Base-by-base conservation (phyloP, 176 grass and related monocot genomes). In the Puya raimondii region DNA sequence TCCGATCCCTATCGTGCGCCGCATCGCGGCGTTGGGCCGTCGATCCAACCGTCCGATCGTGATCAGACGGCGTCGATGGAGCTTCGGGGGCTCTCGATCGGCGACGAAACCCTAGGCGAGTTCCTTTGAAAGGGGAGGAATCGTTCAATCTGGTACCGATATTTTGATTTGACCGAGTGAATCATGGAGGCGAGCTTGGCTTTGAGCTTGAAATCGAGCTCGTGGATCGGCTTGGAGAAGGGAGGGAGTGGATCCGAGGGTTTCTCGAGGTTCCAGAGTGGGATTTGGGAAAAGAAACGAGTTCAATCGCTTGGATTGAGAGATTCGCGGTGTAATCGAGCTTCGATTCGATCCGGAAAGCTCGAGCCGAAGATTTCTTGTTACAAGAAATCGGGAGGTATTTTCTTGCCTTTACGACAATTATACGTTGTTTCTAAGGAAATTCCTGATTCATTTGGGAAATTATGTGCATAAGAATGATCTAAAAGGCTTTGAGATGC, bases 101-200 rank as follows among this genome's bases (percentile, higher is more conserved):
- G 21, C 21, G 13, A 17, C 65, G 16, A 63, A 53, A 20, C 7
- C 67, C 72, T 33, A 11, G 47, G 63, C 1, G 20, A 8, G 48
- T 53, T 53, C 71, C 52, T 9, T 47, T 49, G 18, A 49, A 70
- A 29, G 33, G 29, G 49, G 25, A 65, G 80, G 76, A 77, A 47
- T 59, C 69, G 17, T 11, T 50, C 3, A 1, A 48, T 49, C 68
- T 50, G 47, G 5, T 4, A 51, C 53, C 42, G n/a, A 11, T 61
- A 54, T 50, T 52, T 76, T 8, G 51, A 22, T 53, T 69, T 3
- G 73, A 58, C 66, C 65, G 70, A 70, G 48, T 49, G 29, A 64
- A 71, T 18, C 73, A 87, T 87, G 80, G 85, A 88, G 57, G 70
- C 73, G n/a, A 58, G 47, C 9, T 59, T 66, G 64, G 65, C 69